Conservation (phyloP, 331 rosid species). For the Spiraea crenata region DNA sequence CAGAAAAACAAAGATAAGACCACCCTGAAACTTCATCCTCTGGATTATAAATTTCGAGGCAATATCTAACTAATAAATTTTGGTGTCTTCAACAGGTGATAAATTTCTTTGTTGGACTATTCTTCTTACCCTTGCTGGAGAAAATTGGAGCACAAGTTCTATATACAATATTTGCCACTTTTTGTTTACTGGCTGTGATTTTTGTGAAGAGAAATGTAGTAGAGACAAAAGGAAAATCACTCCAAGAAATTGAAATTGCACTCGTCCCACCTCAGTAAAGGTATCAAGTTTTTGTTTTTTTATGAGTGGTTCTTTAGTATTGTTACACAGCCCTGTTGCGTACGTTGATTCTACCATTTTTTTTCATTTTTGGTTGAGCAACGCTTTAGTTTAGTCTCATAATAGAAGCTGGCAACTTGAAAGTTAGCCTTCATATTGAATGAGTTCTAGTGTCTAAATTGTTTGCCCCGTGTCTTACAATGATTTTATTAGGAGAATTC, state of each 20-base stretch:
- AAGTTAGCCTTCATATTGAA: background rate
- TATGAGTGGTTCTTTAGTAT: background rate
- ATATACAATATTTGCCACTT: conserved; percentile 64
- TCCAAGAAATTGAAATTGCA: conserved; percentile 96
- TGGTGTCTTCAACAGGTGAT: conserved; percentile 53
- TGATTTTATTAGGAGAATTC: background rate
- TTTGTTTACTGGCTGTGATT: conserved; percentile 69
- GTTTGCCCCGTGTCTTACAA: background rate
- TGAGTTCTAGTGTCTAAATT: background rate
- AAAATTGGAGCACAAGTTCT: conserved; percentile 70
- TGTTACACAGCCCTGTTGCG: background rate
- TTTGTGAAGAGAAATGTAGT: conserved; percentile 83
- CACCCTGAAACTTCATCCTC: background rate
- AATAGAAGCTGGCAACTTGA: background rate
- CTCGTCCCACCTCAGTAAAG: conserved; percentile 75
- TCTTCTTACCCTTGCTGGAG: conserved; percentile 84
- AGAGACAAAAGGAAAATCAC: conserved; percentile 97
- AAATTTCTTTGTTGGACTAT: conserved; percentile 89
- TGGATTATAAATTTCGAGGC: background rate
- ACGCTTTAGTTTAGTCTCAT: background rate
- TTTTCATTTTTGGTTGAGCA: background rate
- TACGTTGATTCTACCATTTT: background rate
- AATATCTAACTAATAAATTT: conserved; percentile 8
- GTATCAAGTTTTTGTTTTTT: conserved; percentile 4
- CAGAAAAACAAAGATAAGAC: background rate